A percentile compares a stretch with the other conserved stretches of the same genome.
Conservation (phyloP, 164 flowering plant species). For the Liquidambar formosana region DNA sequence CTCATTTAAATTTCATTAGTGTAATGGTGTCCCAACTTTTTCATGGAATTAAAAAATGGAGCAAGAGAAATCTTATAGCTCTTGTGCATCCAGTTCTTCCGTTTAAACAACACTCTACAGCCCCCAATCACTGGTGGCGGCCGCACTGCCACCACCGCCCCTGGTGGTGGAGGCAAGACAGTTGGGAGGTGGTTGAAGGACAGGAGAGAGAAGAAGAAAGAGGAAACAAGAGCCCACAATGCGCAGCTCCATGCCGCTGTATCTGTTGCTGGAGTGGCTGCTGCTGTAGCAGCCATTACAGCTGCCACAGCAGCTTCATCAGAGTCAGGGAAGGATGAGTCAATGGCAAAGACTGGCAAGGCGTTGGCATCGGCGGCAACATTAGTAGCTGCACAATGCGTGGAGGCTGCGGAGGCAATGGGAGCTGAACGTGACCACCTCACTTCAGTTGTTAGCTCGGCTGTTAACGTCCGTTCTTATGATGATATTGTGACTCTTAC, state of each 20-base stretch:
- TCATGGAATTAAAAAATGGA: not conserved
- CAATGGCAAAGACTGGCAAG: conserved; percentile 51
- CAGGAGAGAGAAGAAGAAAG: conserved; percentile 64
- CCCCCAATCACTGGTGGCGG: conserved; percentile 37
- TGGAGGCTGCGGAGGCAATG: conserved; percentile 72
- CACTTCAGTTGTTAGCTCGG: conserved; percentile 59
- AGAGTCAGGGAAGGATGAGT: conserved; percentile 41
- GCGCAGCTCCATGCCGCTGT: conserved; percentile 73
- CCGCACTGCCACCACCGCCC: conserved; percentile 26
- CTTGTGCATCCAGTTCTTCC: conserved; percentile 39
- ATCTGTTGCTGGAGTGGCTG: conserved; percentile 69
- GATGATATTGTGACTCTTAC: conserved; percentile 70
- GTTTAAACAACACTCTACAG: conserved; percentile 43
- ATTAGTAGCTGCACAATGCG: conserved; percentile 75
- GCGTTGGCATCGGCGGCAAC: conserved; percentile 76
- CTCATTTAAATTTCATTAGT: no score
- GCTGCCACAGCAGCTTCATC: conserved; percentile 58
- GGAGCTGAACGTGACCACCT: conserved; percentile 71
- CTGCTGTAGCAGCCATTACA: conserved; percentile 67
- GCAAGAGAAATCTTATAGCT: not conserved
- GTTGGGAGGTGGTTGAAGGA: conserved; percentile 80
- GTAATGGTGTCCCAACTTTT: no score
- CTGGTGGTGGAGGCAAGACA: conserved; percentile 45
- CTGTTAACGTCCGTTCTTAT: conserved; percentile 59
- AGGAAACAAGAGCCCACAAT: conserved; percentile 58